Base-by-base conservation (phyloP, 192 early-diverging fungal genomes). In the Podila horticola region DNA sequence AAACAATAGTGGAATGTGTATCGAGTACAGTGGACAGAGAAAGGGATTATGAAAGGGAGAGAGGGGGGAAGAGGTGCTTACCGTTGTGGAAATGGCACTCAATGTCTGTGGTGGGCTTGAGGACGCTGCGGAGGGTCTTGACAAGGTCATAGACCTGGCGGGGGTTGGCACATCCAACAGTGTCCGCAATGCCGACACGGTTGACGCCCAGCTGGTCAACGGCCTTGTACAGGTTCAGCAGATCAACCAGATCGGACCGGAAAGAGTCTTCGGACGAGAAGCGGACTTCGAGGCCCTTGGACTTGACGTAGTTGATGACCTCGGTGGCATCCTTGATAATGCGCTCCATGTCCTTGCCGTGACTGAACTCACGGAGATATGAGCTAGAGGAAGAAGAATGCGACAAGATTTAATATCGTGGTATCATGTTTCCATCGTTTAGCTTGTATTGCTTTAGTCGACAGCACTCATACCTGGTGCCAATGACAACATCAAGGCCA, bases 41-140 rank as follows among this genome's bases (percentile, higher is more conserved):
- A 58, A 31, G 48, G n/a, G 24, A 6, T 10, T 9, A n/a, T n/a
- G n/a, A n/a, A n/a, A 36, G 34, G 34, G 2, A 49, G 13, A 26
- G n/a, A 51, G 31, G 38, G 49, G 15, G 51, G 29, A 31, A 4
- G 11, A 60, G 26, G 20, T 22, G 33, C 74, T 64, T 41, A 79
- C 75, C 97, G 84, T 99, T 96, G 86, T 99, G 98, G 93, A 99
- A 99, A 84, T 99, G 98, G 84, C 95, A 96, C 86, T 99, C 98
- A 74, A 99, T 99, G 79, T 99, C 98, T 84, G 97, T 98, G 50
- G 94, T 96, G 33, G 75, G 75, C 75, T 79, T 79, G 22, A 99
- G 96, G 58, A 99, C 95, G 58, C 91, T 89, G 66, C 98, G 92
- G 22, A 99, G 88, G 22, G 98, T 99, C 81, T 95, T 92, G 64